Evolutionary conservation across 192 early-diverging fungal species (phyloP).

Genomic region (Tieghemiomyces parasiticus): DNA sequence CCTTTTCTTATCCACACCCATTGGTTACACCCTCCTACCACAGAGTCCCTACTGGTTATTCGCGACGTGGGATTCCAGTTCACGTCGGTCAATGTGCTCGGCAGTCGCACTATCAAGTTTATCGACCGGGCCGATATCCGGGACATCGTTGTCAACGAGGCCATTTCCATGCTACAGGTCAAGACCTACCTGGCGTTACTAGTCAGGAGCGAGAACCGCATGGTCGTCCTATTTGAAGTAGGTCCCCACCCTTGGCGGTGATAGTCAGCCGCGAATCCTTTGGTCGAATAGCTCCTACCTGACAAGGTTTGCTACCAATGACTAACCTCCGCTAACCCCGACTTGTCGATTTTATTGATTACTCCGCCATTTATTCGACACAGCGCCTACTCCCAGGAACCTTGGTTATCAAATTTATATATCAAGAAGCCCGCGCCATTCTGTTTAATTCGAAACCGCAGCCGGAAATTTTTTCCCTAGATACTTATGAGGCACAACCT

Average conservation of each 20-base stretch:
- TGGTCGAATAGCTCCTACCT: no score
- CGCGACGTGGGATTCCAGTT: constrained; percentile 55
- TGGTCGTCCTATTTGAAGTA: constrained; percentile 60
- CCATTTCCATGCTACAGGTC: constrained; percentile 52
- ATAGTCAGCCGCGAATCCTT: no score
- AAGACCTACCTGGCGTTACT: constrained; percentile 58
- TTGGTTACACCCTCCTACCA: no score
- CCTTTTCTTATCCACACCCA: no score
- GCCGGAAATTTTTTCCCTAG: background rate
- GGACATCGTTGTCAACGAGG: constrained; percentile 66
- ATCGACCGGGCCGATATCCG: constrained; percentile 44
- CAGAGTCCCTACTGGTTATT: constrained; percentile 53
- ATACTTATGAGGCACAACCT: no score
- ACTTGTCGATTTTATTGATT: no score
- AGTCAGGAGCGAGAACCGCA: constrained; percentile 37
- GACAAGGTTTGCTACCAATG: no score
- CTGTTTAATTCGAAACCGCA: background rate
- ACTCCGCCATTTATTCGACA: no score
- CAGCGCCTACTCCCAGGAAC: no score
- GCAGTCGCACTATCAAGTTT: constrained; percentile 33
- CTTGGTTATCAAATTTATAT: background rate
- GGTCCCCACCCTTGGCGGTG: no score
- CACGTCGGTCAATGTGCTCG: constrained; percentile 35
- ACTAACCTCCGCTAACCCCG: no score
- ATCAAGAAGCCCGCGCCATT: constrained; percentile 1